These are phyloP conservation scores for Colletotrichum falcatum DNA, from an alignment of 2,329 filamentous ascomycete genomes.

Conservation along the genomic window DNA sequence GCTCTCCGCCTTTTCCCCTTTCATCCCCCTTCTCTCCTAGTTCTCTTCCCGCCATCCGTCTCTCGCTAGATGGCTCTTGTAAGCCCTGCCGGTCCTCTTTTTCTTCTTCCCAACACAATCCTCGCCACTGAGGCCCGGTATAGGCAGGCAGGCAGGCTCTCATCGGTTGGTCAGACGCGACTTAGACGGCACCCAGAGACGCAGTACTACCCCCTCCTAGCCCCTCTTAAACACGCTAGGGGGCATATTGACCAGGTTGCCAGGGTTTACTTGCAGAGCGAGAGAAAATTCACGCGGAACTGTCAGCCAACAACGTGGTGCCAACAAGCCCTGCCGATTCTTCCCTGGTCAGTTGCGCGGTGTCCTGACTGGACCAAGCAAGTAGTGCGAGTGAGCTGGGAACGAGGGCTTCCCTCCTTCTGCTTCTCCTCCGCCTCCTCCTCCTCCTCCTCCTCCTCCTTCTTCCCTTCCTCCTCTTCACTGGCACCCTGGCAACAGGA, in stretches of 20 bases:
- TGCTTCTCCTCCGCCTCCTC: background rate
- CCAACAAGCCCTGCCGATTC: constrained; percentile 39
- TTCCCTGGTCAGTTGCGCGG: constrained; percentile 22
- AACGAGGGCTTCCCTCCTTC: background rate
- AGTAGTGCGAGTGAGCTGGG: constrained; percentile 5
- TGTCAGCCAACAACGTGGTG: constrained; percentile 48
- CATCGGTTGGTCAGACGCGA: constrained; percentile 26
- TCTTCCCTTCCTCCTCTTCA: background rate
- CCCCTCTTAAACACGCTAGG: constrained; percentile 20
- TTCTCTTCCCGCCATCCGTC: constrained; percentile 2
- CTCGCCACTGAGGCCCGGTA: background rate
- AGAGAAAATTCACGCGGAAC: constrained; percentile 41
- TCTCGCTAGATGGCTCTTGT: constrained; percentile 8
- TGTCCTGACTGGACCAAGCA: background rate
- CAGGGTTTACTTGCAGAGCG: constrained; percentile 36
- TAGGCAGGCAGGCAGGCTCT: constrained; percentile 16
- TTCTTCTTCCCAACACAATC: constrained; percentile 5
- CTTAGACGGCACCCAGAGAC: constrained; percentile 24
- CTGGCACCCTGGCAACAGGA: background rate
- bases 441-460: background rate
- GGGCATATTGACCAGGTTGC: constrained; percentile 32
- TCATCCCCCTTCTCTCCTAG: constrained; percentile 2
- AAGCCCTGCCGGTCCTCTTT: constrained; percentile 17
- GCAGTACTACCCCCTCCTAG: constrained; percentile 21
- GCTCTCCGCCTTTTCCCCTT: constrained; percentile 35